Percentiles rank a stretch among this genome's conserved stretches.
These are phyloP conservation scores for Lanzia echinophila DNA, from an alignment of 2,329 filamentous ascomycete species.

Conservation along the genomic window DNA sequence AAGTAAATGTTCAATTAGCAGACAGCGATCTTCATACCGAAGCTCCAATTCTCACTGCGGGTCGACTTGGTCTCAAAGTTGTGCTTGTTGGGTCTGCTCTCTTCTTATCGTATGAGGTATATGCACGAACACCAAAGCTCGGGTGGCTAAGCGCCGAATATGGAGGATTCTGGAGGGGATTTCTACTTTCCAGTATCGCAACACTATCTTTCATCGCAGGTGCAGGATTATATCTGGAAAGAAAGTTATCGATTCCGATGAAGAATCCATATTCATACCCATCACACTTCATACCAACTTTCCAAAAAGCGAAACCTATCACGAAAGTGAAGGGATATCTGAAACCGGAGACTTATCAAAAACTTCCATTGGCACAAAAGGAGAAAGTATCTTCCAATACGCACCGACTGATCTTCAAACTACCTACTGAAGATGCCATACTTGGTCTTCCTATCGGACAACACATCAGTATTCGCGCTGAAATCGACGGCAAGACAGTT, in stretches of 20 bases:
- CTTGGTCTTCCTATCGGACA: constrained; percentile 38
- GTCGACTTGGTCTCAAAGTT: constrained; percentile 3
- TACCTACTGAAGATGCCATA: constrained; percentile 28
- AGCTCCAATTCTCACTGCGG: constrained; percentile 5
- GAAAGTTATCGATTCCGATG: neutral
- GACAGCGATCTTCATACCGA: constrained; percentile 8
- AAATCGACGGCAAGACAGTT: constrained; percentile 30
- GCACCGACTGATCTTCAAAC: constrained; percentile 25
- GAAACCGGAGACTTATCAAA: constrained; percentile 17
- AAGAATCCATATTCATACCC: constrained; percentile 13
- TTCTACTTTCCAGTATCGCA: constrained; percentile 10
- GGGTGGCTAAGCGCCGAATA: constrained; percentile 28
- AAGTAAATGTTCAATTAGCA: constrained; percentile 4
- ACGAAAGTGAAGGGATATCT: constrained; percentile 9
- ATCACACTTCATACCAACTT: constrained; percentile 9
- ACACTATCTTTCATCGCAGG: constrained; percentile 1
- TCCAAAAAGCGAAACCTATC: constrained; percentile 10
- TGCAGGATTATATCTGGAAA: constrained; percentile 9
- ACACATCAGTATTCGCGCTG: constrained; percentile 34
- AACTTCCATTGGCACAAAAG: constrained; percentile 16
- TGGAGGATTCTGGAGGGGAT: constrained; percentile 18
- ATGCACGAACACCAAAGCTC: constrained; percentile 4
- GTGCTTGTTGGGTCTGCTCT: constrained; percentile 1
- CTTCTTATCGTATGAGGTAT: constrained; percentile 8
- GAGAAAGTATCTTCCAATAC: constrained; percentile 16